Conservation (phyloP, 371 early-diverging fungal species). For the Entomophthora muscae region DNA sequence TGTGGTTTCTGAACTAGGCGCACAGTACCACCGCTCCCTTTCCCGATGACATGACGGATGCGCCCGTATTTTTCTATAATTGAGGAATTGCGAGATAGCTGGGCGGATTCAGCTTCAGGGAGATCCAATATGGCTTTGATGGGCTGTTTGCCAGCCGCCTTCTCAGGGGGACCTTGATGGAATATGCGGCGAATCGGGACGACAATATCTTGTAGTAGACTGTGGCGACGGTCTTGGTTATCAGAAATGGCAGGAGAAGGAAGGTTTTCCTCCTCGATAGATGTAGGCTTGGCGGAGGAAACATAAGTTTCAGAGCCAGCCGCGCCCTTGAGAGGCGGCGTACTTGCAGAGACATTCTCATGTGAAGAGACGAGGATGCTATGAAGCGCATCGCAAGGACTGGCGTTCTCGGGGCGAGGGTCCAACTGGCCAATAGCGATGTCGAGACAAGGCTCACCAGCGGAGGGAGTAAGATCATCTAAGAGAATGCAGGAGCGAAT, state of each 20-base stretch:
- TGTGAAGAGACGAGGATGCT: neutral
- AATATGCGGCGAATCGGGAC: neutral
- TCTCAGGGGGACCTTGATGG: neutral
- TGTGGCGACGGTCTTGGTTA: neutral
- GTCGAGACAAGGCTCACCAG: neutral
- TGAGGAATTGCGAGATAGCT: neutral
- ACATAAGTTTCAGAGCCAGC: neutral
- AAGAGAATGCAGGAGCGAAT: neutral
- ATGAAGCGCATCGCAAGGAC: neutral
- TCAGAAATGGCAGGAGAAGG: neutral
- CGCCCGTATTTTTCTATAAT: neutral
- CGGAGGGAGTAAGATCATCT: neutral
- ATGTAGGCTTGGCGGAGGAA: neutral
- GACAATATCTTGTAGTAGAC: neutral
- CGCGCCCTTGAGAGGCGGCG: neutral
- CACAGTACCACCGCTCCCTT: conserved; percentile 1
- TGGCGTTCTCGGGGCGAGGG: neutral
- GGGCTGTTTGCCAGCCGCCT: no score
- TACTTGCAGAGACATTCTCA: neutral
- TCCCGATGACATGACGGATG: neutral
- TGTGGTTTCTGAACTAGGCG: neutral
- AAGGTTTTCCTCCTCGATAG: neutral
- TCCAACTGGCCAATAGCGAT: neutral
- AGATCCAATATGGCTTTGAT: neutral
- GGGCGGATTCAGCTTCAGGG: neutral